phyloP scores from a whole-genome alignment of 2,329 filamentous ascomycete genomes.

The Ampelomyces quisqualis region DNA sequence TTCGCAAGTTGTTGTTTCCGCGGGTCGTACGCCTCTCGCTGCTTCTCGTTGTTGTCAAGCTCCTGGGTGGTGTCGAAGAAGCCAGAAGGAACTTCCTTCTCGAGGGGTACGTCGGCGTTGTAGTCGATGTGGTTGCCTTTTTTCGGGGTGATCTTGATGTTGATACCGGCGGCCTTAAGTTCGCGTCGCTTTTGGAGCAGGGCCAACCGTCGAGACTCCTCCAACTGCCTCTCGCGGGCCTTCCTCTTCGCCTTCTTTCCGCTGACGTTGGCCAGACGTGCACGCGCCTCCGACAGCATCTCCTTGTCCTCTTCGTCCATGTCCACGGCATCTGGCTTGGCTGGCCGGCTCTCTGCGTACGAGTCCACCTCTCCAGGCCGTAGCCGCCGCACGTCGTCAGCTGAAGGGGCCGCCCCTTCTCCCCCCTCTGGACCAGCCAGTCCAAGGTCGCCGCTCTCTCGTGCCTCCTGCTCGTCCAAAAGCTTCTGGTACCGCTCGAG shows the following conservation, averaged over 20 bases:
- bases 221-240: conserved; percentile 89
- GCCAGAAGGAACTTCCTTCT: conserved; percentile 82
- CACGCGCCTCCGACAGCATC: conserved; percentile 96
- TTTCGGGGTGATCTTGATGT: conserved; percentile 87
- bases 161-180: conserved; percentile 96
- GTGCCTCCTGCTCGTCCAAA: conserved; percentile 90
- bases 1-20: conserved; percentile 86
- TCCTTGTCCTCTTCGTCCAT: conserved; percentile 99
- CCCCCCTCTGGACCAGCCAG: conserved; percentile 83
- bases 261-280: conserved; percentile 94
- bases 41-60: conserved; percentile 73
- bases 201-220: conserved; percentile 87
- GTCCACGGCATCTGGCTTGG: conserved; percentile 93
- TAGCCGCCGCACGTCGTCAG: conserved; percentile 85
- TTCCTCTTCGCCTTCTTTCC: conserved; percentile 99
- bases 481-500: conserved; percentile 96
- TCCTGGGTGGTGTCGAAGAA: conserved; percentile 95
- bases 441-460: conserved; percentile 77
- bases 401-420: conserved; percentile 82
- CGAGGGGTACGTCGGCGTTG: conserved; percentile 97
- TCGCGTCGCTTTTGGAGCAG: conserved; percentile 93
- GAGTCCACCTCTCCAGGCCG: conserved; percentile 93
- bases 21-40: conserved; percentile 84
- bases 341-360: conserved; percentile 96
- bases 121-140: conserved; percentile 99